These are phyloP conservation scores for Colletotrichum camelliae DNA, from an alignment of 2,329 filamentous ascomycete genomes.

Conservation along the genomic window DNA sequence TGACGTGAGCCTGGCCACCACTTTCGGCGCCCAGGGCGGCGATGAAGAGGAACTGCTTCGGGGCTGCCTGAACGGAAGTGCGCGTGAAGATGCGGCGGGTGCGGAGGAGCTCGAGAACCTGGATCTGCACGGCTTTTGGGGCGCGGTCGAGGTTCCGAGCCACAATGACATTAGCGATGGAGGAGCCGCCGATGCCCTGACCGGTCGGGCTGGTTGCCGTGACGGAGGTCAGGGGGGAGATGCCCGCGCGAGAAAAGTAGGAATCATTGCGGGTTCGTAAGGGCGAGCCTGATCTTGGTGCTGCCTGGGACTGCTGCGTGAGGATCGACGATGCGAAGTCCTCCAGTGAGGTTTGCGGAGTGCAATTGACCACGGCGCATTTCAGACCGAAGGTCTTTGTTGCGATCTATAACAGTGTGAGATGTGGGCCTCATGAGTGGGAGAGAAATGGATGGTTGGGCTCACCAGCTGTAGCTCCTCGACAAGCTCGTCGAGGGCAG, in stretches of 20 bases:
- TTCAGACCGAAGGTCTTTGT: constrained; percentile 75
- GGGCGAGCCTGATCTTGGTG: constrained; percentile 30
- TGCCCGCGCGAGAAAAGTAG: constrained; percentile 25
- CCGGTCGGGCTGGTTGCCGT: constrained; percentile 23
- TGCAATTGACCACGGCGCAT: constrained; percentile 75
- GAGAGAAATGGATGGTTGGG: neutral
- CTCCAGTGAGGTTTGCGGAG: constrained; percentile 75
- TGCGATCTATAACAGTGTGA: constrained; percentile 57
- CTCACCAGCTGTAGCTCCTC: constrained; percentile 75
- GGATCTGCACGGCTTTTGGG: constrained; percentile 79
- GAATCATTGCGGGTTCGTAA: constrained; percentile 24
- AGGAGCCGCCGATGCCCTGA: constrained; percentile 24
- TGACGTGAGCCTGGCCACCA: constrained; percentile 55
- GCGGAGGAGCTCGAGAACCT: constrained; percentile 79
- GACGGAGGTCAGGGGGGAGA: constrained; percentile 33
- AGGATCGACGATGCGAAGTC: constrained; percentile 79
- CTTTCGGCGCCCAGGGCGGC: constrained; percentile 65
- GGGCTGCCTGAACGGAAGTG: constrained; percentile 74
- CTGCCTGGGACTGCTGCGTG: constrained; percentile 34
- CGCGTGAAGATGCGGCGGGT: constrained; percentile 79
- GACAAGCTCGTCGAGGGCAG: constrained; percentile 70
- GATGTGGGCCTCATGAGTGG: neutral
- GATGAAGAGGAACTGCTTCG: constrained; percentile 80
- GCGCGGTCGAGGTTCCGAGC: constrained; percentile 80
- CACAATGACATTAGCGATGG: constrained; percentile 83